A percentile compares a stretch with the other conserved stretches of the same genome.
phyloP scores from a whole-genome alignment of 441 rosid species.

The Biscutella laevigata region DNA sequence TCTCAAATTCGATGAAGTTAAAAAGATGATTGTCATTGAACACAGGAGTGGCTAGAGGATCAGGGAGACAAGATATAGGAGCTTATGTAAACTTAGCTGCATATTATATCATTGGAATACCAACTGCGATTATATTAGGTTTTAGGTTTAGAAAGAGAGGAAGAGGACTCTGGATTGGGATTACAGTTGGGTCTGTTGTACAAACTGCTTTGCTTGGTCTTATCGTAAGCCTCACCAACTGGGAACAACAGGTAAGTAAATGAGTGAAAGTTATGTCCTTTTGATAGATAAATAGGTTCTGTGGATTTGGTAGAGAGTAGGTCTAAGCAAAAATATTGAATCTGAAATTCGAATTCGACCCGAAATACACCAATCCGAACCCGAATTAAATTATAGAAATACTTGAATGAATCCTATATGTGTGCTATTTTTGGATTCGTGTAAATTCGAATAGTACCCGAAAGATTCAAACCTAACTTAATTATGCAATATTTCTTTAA shows the following conservation, averaged over 20 bases:
- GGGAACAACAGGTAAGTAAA: constrained; percentile 47
- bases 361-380: no score
- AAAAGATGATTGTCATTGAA: neutral
- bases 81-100: constrained; percentile 48
- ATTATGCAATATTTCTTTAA: no score
- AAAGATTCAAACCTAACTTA: no score
- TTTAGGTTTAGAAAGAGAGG: constrained; percentile 38
- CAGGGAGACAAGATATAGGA: constrained; percentile 53
- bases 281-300: no score
- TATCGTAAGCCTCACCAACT: constrained; percentile 32
- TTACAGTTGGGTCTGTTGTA: constrained; percentile 35
- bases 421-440: no score
- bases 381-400: no score
- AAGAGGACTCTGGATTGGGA: constrained; percentile 48
- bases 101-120: constrained; percentile 42
- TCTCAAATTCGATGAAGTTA: neutral
- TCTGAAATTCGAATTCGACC: no score
- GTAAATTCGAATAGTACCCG: no score
- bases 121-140: constrained; percentile 35
- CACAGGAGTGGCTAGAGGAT: constrained; percentile 55
- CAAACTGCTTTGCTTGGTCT: constrained; percentile 33
- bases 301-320: no score
- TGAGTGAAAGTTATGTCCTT: constrained; percentile 4
- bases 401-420: no score
- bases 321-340: no score